phyloP scores from a whole-genome alignment of 176 grass and related monocot genomes.

The Ampelocalamus luodianensis region DNA sequence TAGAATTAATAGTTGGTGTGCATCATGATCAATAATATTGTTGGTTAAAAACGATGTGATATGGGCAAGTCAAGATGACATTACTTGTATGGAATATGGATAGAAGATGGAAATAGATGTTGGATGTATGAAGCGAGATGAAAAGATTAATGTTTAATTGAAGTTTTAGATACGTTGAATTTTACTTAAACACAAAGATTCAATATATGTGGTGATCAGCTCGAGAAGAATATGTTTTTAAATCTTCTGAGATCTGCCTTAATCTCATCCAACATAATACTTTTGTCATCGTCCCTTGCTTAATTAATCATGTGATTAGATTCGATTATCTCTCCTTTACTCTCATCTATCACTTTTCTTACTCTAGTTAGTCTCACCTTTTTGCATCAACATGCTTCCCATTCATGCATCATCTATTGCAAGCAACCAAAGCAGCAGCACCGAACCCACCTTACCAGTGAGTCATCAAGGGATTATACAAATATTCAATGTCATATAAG shows the following conservation, averaged over 20 bases:
- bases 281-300: not conserved
- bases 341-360: not conserved
- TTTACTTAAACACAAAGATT: not conserved
- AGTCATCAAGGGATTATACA: too few species aligned
- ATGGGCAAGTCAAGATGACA: not conserved
- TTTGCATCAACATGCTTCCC: not conserved
- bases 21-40: not conserved
- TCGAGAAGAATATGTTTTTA: not conserved
- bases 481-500: too few species aligned
- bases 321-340: not conserved
- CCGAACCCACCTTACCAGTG: too few species aligned
- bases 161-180: not conserved
- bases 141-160: not conserved
- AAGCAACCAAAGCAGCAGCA: not conserved
- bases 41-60: not conserved
- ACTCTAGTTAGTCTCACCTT: not conserved
- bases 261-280: too few species aligned
- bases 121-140: not conserved
- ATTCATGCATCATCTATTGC: constrained; percentile 2
- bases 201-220: not conserved
- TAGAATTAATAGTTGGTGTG: not conserved
- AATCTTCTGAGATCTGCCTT: not conserved
- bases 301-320: not conserved
- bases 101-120: not conserved
- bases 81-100: not conserved